Percentiles rank a stretch among this genome's conserved stretches.
These are phyloP conservation scores for Carex myosuroides DNA, from an alignment of 176 grass and related monocot genomes.

Conservation along the genomic window DNA sequence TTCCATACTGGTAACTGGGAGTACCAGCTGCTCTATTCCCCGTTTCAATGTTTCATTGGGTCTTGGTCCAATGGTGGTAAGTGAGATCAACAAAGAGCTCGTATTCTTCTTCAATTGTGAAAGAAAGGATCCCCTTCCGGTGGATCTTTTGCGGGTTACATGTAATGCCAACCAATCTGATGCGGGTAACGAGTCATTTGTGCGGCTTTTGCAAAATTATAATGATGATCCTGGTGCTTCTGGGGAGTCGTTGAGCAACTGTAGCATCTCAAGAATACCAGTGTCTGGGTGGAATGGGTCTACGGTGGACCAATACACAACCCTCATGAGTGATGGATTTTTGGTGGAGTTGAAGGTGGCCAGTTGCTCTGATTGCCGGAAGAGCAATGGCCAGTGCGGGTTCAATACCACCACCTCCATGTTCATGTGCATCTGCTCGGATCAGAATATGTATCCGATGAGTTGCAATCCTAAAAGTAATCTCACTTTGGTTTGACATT, in stretches of 20 bases:
- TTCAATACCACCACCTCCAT: not conserved
- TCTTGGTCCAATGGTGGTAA: slow-evolving; percentile 25
- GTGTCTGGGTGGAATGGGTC: not conserved
- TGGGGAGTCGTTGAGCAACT: not conserved
- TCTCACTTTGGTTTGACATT: not conserved
- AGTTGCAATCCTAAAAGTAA: slow-evolving; percentile 15
- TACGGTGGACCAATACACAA: not conserved
- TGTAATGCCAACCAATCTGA: not conserved
- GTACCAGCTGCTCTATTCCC: not conserved
- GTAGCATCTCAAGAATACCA: slow-evolving; percentile 23
- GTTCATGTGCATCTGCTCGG: slow-evolving; percentile 29
- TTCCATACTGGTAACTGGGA: not conserved
- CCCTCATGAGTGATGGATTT: slow-evolving; percentile 33
- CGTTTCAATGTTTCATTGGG: not conserved
- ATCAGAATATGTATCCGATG: not conserved
- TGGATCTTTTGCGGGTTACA: not conserved
- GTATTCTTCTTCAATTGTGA: slow-evolving; percentile 36
- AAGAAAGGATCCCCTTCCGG: not conserved
- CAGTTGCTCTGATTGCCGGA: not conserved
- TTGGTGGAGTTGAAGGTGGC: slow-evolving; percentile 7
- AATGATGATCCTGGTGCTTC: not conserved
- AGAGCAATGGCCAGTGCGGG: slow-evolving; percentile 12
- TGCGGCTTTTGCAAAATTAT: slow-evolving; percentile 15
- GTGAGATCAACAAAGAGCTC: slow-evolving; percentile 23
- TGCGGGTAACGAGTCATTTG: not conserved